Evolutionary conservation across 2,329 filamentous ascomycete species (phyloP).

Genomic region (Colletotrichum sublineola): DNA sequence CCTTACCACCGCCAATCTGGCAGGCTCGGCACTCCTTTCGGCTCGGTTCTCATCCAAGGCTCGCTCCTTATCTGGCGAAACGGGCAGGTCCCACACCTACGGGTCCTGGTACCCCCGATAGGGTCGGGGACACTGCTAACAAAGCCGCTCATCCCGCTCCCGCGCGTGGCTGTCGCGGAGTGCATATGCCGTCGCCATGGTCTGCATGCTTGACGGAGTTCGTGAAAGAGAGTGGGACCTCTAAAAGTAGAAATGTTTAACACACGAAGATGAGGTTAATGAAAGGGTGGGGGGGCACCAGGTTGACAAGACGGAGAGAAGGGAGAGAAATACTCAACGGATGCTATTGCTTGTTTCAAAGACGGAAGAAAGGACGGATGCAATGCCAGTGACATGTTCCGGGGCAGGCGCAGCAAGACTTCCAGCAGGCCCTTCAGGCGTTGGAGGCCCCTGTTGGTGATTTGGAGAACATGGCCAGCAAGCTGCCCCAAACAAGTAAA

Average conservation of each 20-base stretch:
- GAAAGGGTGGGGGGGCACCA: slow-evolving; percentile 1
- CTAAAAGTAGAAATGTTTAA: slow-evolving; percentile 21
- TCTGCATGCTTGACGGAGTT: slow-evolving; percentile 23
- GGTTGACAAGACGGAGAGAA: background rate
- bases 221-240: background rate
- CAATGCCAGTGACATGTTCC: background rate
- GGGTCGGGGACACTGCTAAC: background rate
- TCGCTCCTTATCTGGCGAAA: slow-evolving; percentile 34
- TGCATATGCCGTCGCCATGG: slow-evolving; percentile 6
- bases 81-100: slow-evolving; percentile 21
- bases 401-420: background rate
- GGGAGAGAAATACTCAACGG: background rate
- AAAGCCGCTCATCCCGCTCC: background rate
- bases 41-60: slow-evolving; percentile 24
- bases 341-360: slow-evolving; percentile 5
- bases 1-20: background rate
- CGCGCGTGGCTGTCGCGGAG: background rate
- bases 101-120: background rate
- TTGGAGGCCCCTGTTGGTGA: background rate
- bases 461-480: background rate
- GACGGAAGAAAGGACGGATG: background rate
- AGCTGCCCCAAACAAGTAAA: background rate
- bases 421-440: slow-evolving; percentile 7
- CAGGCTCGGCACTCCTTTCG: slow-evolving; percentile 12
- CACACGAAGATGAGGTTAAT: slow-evolving; percentile 14